Percentiles rank a stretch among this genome's conserved stretches.
Conservation (phyloP, 768 basidiomycete species). For the Clitopilus hobsonii region DNA sequence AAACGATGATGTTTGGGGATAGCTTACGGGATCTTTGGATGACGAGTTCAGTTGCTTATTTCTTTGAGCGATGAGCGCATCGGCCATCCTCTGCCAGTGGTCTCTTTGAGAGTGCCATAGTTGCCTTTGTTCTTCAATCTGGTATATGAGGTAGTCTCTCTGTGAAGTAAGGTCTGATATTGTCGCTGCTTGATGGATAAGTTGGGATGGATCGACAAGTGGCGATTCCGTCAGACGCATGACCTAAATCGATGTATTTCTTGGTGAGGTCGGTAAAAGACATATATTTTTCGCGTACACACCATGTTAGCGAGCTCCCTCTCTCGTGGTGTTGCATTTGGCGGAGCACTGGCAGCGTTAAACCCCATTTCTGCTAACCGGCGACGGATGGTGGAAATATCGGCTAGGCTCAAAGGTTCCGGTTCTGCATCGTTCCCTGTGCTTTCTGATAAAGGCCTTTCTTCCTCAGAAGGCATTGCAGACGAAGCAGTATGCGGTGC, state of each 20-base stretch:
- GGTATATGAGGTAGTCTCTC: slow-evolving; percentile 49
- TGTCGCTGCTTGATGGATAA: slow-evolving; percentile 56
- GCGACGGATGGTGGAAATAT: slow-evolving; percentile 44
- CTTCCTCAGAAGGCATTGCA: slow-evolving; percentile 26
- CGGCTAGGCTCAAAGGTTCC: slow-evolving; percentile 36
- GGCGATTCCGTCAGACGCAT: slow-evolving; percentile 38
- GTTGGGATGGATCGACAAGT: slow-evolving; percentile 34
- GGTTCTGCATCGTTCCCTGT: slow-evolving; percentile 15
- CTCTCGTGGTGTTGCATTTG: slow-evolving; percentile 31
- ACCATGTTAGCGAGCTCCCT: slow-evolving; percentile 59
- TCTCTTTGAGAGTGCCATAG: slow-evolving; percentile 61
- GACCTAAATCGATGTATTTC: slow-evolving; percentile 27
- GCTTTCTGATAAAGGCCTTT: slow-evolving; percentile 2
- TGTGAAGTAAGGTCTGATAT: slow-evolving; percentile 55
- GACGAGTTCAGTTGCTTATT: slow-evolving; percentile 19
- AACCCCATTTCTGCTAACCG: slow-evolving; percentile 41
- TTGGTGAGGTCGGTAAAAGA: neutral
- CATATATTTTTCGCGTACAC: slow-evolving; percentile 14
- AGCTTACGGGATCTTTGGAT: slow-evolving; percentile 11
- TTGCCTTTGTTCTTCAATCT: slow-evolving; percentile 52
- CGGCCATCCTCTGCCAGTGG: slow-evolving; percentile 62
- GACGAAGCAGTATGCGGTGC: slow-evolving; percentile 52
- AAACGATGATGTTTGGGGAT: neutral
- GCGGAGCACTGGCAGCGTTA: slow-evolving; percentile 1
- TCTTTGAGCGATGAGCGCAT: slow-evolving; percentile 54